Base-by-base conservation (phyloP, 1,284 basidiomycete species). In the Ceratobasidium sp. region DNA sequence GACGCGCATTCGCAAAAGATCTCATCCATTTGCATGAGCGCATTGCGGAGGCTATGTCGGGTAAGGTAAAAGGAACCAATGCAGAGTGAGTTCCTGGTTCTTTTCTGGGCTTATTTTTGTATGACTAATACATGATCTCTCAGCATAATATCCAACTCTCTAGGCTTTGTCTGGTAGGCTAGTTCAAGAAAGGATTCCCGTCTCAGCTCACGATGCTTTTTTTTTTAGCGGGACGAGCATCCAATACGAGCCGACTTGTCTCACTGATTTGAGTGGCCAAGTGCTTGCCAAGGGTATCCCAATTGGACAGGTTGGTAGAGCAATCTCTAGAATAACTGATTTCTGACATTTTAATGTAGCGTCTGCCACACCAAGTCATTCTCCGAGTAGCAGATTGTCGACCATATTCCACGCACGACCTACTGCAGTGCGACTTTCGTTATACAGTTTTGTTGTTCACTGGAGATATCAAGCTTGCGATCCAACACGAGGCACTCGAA, bases 401-500 rank as follows among this genome's bases (percentile, higher is more conserved):
- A 36, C 87, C 88, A 1, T 80, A 86, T 58, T 86, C 92, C 71
- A 82, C 93, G 28, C 91, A 92, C 67, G 89, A 92, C 76, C 78
- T 90, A 45, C 81, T 92, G 46, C 88, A 86, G 2, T 83, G 90
- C 9, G 88, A 93, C 76, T 84, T 83, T 6, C 87, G 89, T 18
- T 93, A 92, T 84, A 90, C 92, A 76, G 69, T 93, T 30, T 80
- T 93, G 55, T 80, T 92, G 10, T 92, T 92, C 78, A 81, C 85
- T 0, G 92, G 92, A 10, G 81, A 88, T 73, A 78, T 85, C 8
- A 80, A 79, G 6, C 21, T 46, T 79, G 5, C 61, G 73, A 3
- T 84, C 87, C 65, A 78, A 80, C 9, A 76, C 76, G 30, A 82
- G 14, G 81, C 85, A 65, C 79, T 87, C 52, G 77, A 64, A 23